Evolutionary conservation across 1,284 basidiomycete species (phyloP).

Genomic region (Polyporus tsugae): DNA sequence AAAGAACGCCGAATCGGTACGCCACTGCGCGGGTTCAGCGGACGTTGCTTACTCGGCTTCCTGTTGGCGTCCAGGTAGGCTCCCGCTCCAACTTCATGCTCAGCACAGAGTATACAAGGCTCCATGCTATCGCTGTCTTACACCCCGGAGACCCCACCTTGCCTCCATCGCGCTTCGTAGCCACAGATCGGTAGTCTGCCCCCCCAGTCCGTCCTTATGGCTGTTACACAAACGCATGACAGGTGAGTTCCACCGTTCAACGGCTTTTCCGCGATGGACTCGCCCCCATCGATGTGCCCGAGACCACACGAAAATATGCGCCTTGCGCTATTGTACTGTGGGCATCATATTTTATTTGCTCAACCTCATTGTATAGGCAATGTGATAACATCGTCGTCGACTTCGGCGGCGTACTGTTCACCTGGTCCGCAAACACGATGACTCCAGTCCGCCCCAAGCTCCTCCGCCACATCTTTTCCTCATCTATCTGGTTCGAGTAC

Average conservation of each 20-base stretch:
- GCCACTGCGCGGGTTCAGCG: conserved; percentile 1
- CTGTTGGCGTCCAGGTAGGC: background rate
- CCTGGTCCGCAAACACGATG: conserved; percentile 56
- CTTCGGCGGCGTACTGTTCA: conserved; percentile 63
- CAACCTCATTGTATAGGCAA: background rate
- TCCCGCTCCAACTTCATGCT: background rate
- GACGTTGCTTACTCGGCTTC: background rate
- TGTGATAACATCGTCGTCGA: conserved; percentile 53
- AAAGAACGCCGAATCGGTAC: background rate
- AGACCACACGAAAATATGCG: too few species aligned
- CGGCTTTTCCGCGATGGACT: background rate
- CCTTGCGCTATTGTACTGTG: too few species aligned
- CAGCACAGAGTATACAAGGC: background rate
- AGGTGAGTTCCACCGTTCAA: background rate
- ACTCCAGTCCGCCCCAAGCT: conserved; percentile 51
- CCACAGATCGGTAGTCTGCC: background rate
- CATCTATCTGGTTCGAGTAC: conserved; percentile 44
- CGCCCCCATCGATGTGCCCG: background rate
- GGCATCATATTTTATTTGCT: background rate
- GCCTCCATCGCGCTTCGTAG: background rate
- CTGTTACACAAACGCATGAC: background rate
- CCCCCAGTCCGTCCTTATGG: background rate
- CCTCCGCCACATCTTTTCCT: conserved; percentile 53
- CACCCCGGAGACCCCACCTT: background rate
- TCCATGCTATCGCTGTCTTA: background rate